phyloP scores from a whole-genome alignment of 495 filamentous ascomycete genomes.

The Ramalina peruviana region DNA sequence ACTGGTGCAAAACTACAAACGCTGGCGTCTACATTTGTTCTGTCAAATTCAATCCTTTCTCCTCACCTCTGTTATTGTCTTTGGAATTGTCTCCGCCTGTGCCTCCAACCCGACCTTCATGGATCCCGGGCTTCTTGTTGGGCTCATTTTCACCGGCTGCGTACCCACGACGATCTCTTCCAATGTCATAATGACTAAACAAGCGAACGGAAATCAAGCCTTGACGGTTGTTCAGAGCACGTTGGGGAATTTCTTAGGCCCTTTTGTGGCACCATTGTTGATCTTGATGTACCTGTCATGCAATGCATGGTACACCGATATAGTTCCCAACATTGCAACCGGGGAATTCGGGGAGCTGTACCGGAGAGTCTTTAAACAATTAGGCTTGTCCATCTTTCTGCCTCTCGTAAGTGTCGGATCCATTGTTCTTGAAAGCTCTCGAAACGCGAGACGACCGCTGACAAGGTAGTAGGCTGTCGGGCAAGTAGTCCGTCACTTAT shows the following conservation, averaged over 20 bases:
- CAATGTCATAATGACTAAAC: conserved; percentile 29
- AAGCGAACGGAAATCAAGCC: conserved; percentile 27
- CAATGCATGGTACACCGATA: conserved; percentile 26
- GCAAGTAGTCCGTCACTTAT: conserved; percentile 21
- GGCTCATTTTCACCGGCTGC: conserved; percentile 25
- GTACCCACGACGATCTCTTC: conserved; percentile 28
- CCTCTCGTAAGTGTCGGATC: conserved; percentile 19
- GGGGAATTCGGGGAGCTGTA: conserved; percentile 22
- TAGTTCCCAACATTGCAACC: conserved; percentile 15
- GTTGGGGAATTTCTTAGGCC: conserved; percentile 28
- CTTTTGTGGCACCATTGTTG: conserved; percentile 26
- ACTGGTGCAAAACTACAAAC: conserved; percentile 22
- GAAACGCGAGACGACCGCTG: background rate
- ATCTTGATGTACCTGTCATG: conserved; percentile 25
- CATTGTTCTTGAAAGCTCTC: background rate
- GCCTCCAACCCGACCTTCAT: conserved; percentile 25
- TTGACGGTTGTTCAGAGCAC: conserved; percentile 30
- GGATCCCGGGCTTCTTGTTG: conserved; percentile 28
- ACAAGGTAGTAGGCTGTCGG: conserved; percentile 14
- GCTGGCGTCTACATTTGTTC: conserved; percentile 27
- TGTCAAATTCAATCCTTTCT: conserved; percentile 29
- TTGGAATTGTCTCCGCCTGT: conserved; percentile 23
- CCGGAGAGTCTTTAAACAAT: conserved; percentile 24
- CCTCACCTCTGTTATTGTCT: conserved; percentile 23
- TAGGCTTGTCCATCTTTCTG: conserved; percentile 29